Base-by-base conservation (phyloP, 1,139 yeast species). In the Pichia inconspicua region DNA sequence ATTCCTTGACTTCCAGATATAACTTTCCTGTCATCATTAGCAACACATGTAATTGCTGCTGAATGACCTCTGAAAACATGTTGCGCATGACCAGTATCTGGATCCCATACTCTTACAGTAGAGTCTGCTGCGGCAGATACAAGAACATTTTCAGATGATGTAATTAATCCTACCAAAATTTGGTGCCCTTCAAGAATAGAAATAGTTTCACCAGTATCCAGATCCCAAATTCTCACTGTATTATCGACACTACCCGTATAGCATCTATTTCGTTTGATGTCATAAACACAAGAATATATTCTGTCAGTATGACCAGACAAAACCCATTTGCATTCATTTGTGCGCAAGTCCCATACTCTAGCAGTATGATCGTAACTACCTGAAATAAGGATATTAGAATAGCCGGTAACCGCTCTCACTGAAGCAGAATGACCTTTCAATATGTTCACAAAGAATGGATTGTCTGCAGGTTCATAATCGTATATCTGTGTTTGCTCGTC, bases 41-140 rank as follows among this genome's bases (percentile, higher is more conserved):
- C 94, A 65, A 92, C 89, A 53, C 97, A 90, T 0, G 97, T 89
- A 46, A 92, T 90, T 0, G 97, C 95, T 19, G 88, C 82, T 42
- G 79, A 76, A 62, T 90, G 96, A 25, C 95, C 96, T 55, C 85
- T 82, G 38, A 92, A 74, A 50, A 84, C 83, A 63, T 82, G 80
- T 52, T 74, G 68, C 49, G 81, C 75, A 40, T 77, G 76, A 25
- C 96, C 95, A 6, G 80, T 77, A 31, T 77, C 78, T 0, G 97
- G 94, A 62, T 92, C 84, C 98, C 98, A 92, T 2, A 92, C 84
- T 44, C 97, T 74, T 42, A 92, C 72, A 0, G 97, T 83, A 1
- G 95, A 80, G 64, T 92, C 98, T 0, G 97, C 97, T 1, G 97
- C 97, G 0, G 97, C 98, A 38, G 95, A 84, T 2, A 92, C 96